A percentile compares a stretch with the other conserved stretches of the same genome.
Evolutionary conservation across 2,329 filamentous ascomycete species (phyloP).

Genomic region (Aspergillus costaricaensis): DNA sequence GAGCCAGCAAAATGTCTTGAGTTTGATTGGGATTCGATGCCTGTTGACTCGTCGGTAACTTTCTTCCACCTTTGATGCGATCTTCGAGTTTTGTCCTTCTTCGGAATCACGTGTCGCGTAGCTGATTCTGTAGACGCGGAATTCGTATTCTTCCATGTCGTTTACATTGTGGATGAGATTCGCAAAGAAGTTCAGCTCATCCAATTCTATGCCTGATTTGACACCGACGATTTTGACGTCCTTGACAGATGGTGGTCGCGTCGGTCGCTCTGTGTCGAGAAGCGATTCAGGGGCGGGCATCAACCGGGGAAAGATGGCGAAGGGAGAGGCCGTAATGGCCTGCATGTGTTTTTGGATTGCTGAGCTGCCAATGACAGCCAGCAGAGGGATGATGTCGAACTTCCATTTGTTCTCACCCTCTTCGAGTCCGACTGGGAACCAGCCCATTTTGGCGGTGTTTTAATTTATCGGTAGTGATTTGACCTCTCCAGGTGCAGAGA

Average conservation of each 20-base stretch:
- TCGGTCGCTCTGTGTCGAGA: slow-evolving; percentile 57
- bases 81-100: background rate
- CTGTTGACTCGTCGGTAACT: background rate
- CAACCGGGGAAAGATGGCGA: slow-evolving; percentile 60
- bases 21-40: background rate
- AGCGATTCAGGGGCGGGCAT: slow-evolving; percentile 64
- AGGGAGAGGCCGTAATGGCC: slow-evolving; percentile 59
- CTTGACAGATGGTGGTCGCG: slow-evolving; percentile 56
- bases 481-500: background rate
- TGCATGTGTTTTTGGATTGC: slow-evolving; percentile 61
- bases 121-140: slow-evolving; percentile 10
- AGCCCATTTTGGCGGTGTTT: slow-evolving; percentile 5
- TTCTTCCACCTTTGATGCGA: background rate
- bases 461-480: background rate
- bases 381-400: slow-evolving; percentile 62
- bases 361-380: slow-evolving; percentile 63
- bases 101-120: background rate
- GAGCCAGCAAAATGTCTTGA: slow-evolving; percentile 28
- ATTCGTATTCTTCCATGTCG: slow-evolving; percentile 9
- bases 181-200: slow-evolving; percentile 62
- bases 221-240: slow-evolving; percentile 59
- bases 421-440: slow-evolving; percentile 4
- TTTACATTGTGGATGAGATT: slow-evolving; percentile 57
- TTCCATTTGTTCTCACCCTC: slow-evolving; percentile 44
- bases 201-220: slow-evolving; percentile 56